These are phyloP conservation scores for Castanea mollissima DNA, from an alignment of 306 rosid genomes.

Conservation along the genomic window DNA sequence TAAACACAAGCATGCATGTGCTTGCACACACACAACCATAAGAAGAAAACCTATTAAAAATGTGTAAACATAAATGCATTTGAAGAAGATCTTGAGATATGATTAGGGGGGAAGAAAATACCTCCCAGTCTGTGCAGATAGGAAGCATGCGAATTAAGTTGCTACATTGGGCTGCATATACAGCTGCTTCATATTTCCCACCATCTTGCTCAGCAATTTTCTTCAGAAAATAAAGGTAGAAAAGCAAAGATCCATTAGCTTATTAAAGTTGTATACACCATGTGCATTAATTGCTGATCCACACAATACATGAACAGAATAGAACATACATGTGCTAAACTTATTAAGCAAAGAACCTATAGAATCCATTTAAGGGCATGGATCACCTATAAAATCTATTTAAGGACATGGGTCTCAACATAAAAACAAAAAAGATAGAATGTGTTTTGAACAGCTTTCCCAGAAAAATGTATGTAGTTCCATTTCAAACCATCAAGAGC, in stretches of 20 bases:
- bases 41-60: not conserved
- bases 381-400: not conserved
- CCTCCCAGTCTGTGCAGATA: conserved; percentile 97
- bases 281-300: conserved; percentile 13
- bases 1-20: not conserved
- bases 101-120: conserved; percentile 19
- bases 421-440: not conserved
- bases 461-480: conserved; percentile 9
- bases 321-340: not conserved
- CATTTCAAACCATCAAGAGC: not conserved
- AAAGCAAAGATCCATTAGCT: conserved; percentile 12
- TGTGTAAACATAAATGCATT: conserved; percentile 7
- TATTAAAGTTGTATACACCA: not conserved
- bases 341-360: not conserved
- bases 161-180: conserved; percentile 88
- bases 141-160: conserved; percentile 89
- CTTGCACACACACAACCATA: not conserved
- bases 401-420: not conserved
- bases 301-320: not conserved
- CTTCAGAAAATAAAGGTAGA: conserved; percentile 39
- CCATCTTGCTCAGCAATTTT: conserved; percentile 86
- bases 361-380: not conserved
- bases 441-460: conserved; percentile 15
- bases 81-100: conserved; percentile 4
- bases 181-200: conserved; percentile 94